phyloP scores from a whole-genome alignment of 768 basidiomycete genomes.

The Termitomyces sp. region DNA sequence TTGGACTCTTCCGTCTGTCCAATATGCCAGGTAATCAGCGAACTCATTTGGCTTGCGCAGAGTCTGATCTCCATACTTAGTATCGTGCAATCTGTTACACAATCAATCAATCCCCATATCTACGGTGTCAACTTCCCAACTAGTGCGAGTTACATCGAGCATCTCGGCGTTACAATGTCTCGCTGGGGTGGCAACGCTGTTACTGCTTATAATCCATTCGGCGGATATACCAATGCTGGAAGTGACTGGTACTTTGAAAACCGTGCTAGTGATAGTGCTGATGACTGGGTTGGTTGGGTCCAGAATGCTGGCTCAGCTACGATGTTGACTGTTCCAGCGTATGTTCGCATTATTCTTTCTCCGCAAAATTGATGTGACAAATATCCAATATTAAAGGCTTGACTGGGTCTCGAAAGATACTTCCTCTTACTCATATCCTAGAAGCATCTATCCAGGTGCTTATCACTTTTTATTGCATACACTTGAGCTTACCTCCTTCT shows the following conservation, averaged over 20 bases:
- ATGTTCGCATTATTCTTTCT: conserved; percentile 12
- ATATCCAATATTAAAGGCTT: conserved; percentile 25
- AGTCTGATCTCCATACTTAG: conserved; percentile 13
- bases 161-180: conserved; percentile 42
- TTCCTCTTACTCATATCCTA: conserved; percentile 47
- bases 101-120: conserved; percentile 38
- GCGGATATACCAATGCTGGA: conserved; percentile 47
- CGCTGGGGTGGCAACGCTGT: conserved; percentile 54
- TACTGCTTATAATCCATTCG: conserved; percentile 47
- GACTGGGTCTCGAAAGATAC: conserved; percentile 54
- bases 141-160: conserved; percentile 35
- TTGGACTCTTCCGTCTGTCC: conserved; percentile 36
- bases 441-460: conserved; percentile 36
- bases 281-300: conserved; percentile 47
- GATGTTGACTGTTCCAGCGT: conserved; percentile 47
- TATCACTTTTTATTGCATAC: not conserved
- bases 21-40: conserved; percentile 31
- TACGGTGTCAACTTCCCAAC: conserved; percentile 56
- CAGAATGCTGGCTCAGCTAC: conserved; percentile 34
- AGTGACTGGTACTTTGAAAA: conserved; percentile 56
- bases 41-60: not conserved
- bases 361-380: not conserved
- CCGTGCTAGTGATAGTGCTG: conserved; percentile 35
- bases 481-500: not conserved
- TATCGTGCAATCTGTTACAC: conserved; percentile 28